Base-by-base conservation (phyloP, 2,329 filamentous ascomycete species). In the Aspergillus sojae region DNA sequence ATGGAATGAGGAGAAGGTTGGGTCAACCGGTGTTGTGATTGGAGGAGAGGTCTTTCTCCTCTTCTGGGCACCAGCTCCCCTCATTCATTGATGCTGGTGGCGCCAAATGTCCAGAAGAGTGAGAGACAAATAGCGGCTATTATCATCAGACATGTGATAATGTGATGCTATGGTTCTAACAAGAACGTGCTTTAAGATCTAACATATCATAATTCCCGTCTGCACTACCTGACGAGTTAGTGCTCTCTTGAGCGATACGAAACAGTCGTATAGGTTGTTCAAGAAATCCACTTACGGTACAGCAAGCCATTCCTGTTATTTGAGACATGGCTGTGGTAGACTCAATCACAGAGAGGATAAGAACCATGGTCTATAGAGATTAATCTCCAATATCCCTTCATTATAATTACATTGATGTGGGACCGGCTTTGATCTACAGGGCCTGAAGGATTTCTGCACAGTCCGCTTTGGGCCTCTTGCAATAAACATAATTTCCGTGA, bases 11-110 rank as follows among this genome's bases (percentile, higher is more conserved):
- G 52, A 54, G 52, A 54, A 54, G 19, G n/a, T 36, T 34, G 19
- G 52, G 52, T 16, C 28, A 54, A 10, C 19, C 52, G 57, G n/a
- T 32, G 61, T 41, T 23, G 48, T 60, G 48, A 43, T 52, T 60
- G 36, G 52, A 54, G 52, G 52, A 54, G 32, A 54, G 10, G 19
- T 57, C 26, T 11, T 45, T 46, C 56, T 58, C 39, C 56, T 46
- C 34, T 16, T 58, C 39, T 43, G 46, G 46, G 46, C 46, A 50
- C 11, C 6, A 50, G 46, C 43, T 50, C 46, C 46, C 46, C 46
- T 50, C 46, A n/a, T 41, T 11, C 16, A n/a, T 36, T 12, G 36
- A 23, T 32, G 12, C 45, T 26, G 21, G 21, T 48, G 16, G 21
- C 14, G 45, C 45, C 11, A 48, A 14, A 48, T 6, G 12, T 48